These are phyloP conservation scores for Butyriboletus loyo DNA, from an alignment of 768 basidiomycete genomes.

Conservation along the genomic window DNA sequence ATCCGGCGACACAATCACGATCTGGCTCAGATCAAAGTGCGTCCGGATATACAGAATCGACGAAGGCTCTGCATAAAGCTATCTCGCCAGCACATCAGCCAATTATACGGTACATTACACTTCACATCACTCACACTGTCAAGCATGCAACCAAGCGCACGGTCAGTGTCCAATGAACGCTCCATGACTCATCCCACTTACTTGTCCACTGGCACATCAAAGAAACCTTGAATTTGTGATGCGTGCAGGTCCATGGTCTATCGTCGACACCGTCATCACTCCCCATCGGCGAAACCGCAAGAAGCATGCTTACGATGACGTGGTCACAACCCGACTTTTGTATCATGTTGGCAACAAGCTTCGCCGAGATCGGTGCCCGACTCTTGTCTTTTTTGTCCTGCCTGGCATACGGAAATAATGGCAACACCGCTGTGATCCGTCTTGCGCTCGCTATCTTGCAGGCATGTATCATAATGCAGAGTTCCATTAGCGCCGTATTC, in stretches of 20 bases:
- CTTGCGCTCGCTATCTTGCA: slow-evolving; percentile 99
- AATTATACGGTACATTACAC: slow-evolving; percentile 3
- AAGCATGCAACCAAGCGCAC: background rate
- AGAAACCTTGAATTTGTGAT: slow-evolving; percentile 99
- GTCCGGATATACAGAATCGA: slow-evolving; percentile 93
- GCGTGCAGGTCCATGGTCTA: slow-evolving; percentile 99
- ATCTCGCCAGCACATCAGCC: slow-evolving; percentile 19
- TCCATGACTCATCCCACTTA: slow-evolving; percentile 44
- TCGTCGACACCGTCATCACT: slow-evolving; percentile 3
- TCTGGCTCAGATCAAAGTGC: slow-evolving; percentile 78
- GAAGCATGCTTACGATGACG: slow-evolving; percentile 72
- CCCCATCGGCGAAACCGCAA: background rate
- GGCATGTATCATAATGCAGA: slow-evolving; percentile 98
- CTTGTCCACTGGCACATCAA: slow-evolving; percentile 99
- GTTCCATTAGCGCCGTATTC: slow-evolving; percentile 95
- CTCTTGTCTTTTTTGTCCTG: slow-evolving; percentile 99
- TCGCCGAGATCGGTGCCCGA: slow-evolving; percentile 95
- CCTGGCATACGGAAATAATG: slow-evolving; percentile 93
- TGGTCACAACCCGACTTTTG: slow-evolving; percentile 93
- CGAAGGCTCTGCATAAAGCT: slow-evolving; percentile 96
- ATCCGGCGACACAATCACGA: slow-evolving; percentile 96
- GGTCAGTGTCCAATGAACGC: slow-evolving; percentile 13
- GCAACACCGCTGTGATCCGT: slow-evolving; percentile 97
- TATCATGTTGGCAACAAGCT: slow-evolving; percentile 97
- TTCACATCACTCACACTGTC: slow-evolving; percentile 47